Evolutionary conservation across 176 grass and related monocot species (phyloP).

Genomic region (Carex cristatella): DNA sequence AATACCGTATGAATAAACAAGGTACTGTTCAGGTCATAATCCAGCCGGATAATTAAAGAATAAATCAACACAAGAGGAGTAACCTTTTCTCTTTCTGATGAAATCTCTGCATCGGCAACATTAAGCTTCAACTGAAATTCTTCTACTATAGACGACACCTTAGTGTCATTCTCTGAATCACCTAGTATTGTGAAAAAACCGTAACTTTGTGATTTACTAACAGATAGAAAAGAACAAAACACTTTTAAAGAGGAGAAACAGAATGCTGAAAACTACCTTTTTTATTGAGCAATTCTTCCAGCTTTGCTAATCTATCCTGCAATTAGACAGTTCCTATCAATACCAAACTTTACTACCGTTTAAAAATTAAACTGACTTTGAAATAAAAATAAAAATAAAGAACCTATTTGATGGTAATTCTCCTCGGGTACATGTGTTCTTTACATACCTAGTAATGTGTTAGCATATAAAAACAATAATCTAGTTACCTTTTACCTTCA

Average conservation of each 20-base stretch:
- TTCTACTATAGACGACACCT: constrained; percentile 43
- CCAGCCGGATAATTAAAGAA: neutral
- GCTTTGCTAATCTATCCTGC: constrained; percentile 55
- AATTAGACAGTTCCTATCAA: constrained; percentile 12
- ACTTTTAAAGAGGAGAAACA: constrained; percentile 3
- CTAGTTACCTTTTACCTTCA: neutral
- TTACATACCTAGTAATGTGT: neutral
- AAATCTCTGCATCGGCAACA: constrained; percentile 22
- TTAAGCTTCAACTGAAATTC: constrained; percentile 58
- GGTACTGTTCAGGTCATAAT: neutral
- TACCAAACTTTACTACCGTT: constrained; percentile 7
- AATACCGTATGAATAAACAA: neutral
- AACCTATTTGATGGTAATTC: neutral
- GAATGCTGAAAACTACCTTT: constrained; percentile 41
- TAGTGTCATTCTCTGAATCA: constrained; percentile 14
- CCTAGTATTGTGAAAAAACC: constrained; percentile 21
- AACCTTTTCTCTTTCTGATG: constrained; percentile 60
- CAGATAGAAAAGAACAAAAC: neutral
- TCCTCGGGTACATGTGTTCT: neutral
- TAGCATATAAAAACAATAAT: neutral
- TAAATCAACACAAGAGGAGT: neutral
- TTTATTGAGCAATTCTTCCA: constrained; percentile 50
- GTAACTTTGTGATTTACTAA: constrained; percentile 6
- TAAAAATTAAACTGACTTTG: neutral
- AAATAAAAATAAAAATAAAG: constrained; percentile 13